These are phyloP conservation scores for Gaillardinia entomophila DNA, from an alignment of 805 yeast genomes.

Conservation along the genomic window DNA sequence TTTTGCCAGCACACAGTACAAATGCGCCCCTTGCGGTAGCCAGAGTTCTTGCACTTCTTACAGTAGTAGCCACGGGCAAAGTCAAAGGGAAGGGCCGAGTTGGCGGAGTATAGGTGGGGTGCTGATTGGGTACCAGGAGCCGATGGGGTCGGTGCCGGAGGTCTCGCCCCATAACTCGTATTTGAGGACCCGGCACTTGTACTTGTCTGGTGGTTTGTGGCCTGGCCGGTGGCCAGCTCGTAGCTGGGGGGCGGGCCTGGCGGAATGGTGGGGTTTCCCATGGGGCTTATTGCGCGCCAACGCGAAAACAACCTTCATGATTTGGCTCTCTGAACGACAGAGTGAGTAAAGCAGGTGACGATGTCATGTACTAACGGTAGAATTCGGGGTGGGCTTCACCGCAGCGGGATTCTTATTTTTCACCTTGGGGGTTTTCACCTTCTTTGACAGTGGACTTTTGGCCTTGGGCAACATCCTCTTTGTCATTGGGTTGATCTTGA, in stretches of 20 bases:
- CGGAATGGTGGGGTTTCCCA: too few species aligned
- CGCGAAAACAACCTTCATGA: too few species aligned
- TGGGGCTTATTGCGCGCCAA: too few species aligned
- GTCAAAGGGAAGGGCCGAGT: slow-evolving; percentile 18
- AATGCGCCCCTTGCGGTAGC: slow-evolving; percentile 20
- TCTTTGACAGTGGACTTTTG: slow-evolving; percentile 82
- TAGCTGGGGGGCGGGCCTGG: slow-evolving; percentile 1
- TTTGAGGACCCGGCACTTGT: too few species aligned
- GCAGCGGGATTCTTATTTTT: slow-evolving; percentile 79
- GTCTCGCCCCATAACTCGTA: too few species aligned
- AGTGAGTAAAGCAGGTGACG: slow-evolving; percentile 40
- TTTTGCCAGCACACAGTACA: slow-evolving; percentile 27
- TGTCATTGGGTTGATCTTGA: slow-evolving; percentile 73
- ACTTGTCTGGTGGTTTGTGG: too few species aligned
- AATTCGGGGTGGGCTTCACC: slow-evolving; percentile 89
- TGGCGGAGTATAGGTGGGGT: slow-evolving; percentile 13
- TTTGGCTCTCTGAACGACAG: slow-evolving; percentile 74
- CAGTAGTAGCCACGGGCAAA: slow-evolving; percentile 27
- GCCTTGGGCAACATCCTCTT: slow-evolving; percentile 86
- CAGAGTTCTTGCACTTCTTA: slow-evolving; percentile 29
- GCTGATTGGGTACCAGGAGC: too few species aligned
- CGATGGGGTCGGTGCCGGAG: too few species aligned
- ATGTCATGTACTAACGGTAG: slow-evolving; percentile 31
- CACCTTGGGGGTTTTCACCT: slow-evolving; percentile 72
- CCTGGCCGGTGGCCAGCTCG: too few species aligned